Percentiles rank a stretch among this genome's conserved stretches.
Conservation (phyloP, 805 yeast genomes). For the Blastobotrys robertii region DNA sequence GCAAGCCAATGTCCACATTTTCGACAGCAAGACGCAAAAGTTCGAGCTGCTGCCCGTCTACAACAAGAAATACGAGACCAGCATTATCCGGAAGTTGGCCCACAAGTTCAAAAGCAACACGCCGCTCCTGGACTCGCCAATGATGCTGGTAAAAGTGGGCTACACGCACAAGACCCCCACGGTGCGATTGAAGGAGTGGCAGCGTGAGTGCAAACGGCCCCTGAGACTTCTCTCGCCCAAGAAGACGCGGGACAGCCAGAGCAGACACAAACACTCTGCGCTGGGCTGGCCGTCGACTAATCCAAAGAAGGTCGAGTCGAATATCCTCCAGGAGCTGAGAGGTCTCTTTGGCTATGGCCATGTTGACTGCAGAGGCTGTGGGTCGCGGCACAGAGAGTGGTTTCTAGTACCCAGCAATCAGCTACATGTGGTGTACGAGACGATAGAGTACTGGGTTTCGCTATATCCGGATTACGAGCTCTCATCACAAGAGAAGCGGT, state of each 20-base stretch:
- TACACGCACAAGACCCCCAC: slow-evolving; percentile 21
- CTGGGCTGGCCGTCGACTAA: slow-evolving; percentile 21
- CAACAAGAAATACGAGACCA: background rate
- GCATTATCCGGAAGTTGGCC: background rate
- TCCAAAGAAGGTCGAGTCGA: slow-evolving; percentile 17
- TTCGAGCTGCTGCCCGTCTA: slow-evolving; percentile 9
- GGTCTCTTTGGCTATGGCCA: slow-evolving; percentile 20
- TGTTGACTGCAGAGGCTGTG: slow-evolving; percentile 23
- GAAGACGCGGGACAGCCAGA: slow-evolving; percentile 2
- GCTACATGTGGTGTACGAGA: slow-evolving; percentile 4
- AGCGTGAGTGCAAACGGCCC: slow-evolving; percentile 20
- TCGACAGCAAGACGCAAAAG: slow-evolving; percentile 9
- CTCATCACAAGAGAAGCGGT: background rate
- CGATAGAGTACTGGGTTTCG: slow-evolving; percentile 10
- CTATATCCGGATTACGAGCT: slow-evolving; percentile 1
- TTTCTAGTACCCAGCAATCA: background rate
- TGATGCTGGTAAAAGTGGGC: slow-evolving; percentile 24
- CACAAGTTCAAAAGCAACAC: background rate
- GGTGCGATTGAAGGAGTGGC: slow-evolving; percentile 23
- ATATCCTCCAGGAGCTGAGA: slow-evolving; percentile 17
- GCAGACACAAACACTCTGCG: slow-evolving; percentile 7
- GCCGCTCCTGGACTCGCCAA: slow-evolving; percentile 3
- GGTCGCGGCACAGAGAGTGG: background rate
- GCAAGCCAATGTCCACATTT: slow-evolving; percentile 18
- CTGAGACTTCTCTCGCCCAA: slow-evolving; percentile 16